Evolutionary conservation across 2,329 filamentous ascomycete genomes (phyloP).

Genomic region (Cladorrhinum sp.): DNA sequence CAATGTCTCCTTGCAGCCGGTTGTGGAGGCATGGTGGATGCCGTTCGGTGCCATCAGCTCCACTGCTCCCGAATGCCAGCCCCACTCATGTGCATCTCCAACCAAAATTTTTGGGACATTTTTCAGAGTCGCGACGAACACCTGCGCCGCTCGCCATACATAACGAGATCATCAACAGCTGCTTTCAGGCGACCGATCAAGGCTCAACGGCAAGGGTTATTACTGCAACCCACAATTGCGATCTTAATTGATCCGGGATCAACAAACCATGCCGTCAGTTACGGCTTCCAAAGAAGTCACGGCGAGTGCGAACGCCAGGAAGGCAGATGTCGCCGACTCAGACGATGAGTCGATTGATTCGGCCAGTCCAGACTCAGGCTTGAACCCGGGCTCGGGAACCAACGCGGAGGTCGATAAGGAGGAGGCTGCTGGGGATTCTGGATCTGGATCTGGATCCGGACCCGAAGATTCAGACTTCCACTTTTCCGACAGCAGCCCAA

Average conservation of each 20-base stretch:
- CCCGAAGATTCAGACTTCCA: slow-evolving; percentile 22
- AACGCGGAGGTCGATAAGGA: background rate
- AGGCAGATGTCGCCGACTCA: slow-evolving; percentile 1
- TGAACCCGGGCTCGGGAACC: slow-evolving; percentile 19
- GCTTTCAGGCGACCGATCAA: background rate
- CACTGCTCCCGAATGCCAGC: background rate
- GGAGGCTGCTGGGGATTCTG: background rate
- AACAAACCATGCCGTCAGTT: slow-evolving; percentile 20
- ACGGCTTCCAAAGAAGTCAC: slow-evolving; percentile 1
- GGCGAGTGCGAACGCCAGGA: slow-evolving; percentile 1
- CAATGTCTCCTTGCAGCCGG: background rate
- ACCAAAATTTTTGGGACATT: background rate
- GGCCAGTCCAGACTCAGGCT: slow-evolving; percentile 15
- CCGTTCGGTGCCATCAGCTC: background rate
- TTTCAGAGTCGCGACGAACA: background rate
- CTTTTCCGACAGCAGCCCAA: slow-evolving; percentile 39
- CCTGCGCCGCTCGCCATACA: background rate
- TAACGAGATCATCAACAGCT: background rate
- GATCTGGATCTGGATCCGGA: background rate
- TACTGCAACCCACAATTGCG: background rate
- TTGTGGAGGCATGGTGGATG: background rate
- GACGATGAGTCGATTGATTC: slow-evolving; percentile 10
- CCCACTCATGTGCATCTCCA: background rate
- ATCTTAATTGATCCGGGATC: background rate
- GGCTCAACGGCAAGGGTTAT: background rate